Evolutionary conservation across 208 protist genomes (phyloP).

Genomic region (Perkinsela sp.): DNA sequence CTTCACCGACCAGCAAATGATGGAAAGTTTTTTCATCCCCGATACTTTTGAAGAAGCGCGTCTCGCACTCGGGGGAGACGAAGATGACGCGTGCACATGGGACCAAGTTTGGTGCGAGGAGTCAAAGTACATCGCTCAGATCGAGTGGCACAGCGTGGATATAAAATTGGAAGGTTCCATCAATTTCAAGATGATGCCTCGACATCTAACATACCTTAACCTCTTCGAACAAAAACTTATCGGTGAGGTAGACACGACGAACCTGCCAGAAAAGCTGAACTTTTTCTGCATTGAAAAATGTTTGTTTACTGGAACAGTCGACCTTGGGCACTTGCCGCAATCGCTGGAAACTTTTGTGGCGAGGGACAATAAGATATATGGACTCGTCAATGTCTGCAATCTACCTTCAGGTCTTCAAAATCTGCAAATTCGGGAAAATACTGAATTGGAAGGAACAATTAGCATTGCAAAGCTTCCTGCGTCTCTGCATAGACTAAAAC

Average conservation of each 20-base stretch:
- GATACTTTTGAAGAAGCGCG: no score
- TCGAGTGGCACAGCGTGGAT: background rate
- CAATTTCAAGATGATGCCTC: background rate
- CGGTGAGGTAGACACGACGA: background rate
- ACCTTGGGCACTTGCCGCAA: no score
- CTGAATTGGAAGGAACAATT: no score
- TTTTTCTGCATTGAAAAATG: background rate
- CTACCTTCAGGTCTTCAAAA: no score
- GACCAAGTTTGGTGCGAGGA: background rate
- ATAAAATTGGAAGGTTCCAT: background rate
- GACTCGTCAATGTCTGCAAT: no score
- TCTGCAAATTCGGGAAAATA: no score
- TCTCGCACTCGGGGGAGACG: background rate
- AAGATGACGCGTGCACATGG: background rate
- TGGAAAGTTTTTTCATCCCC: no score
- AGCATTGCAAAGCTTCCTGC: no score
- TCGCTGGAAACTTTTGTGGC: no score
- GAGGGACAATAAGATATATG: no score
- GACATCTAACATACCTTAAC: background rate
- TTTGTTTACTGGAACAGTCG: background rate
- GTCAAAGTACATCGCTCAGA: background rate
- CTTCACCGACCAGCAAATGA: no score
- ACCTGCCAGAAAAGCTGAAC: background rate
- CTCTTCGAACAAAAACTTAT: background rate
- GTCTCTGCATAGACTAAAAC: no score